These are phyloP conservation scores for Pseudogymnoascus sp. DNA, from an alignment of 2,329 filamentous ascomycete genomes.

Conservation along the genomic window DNA sequence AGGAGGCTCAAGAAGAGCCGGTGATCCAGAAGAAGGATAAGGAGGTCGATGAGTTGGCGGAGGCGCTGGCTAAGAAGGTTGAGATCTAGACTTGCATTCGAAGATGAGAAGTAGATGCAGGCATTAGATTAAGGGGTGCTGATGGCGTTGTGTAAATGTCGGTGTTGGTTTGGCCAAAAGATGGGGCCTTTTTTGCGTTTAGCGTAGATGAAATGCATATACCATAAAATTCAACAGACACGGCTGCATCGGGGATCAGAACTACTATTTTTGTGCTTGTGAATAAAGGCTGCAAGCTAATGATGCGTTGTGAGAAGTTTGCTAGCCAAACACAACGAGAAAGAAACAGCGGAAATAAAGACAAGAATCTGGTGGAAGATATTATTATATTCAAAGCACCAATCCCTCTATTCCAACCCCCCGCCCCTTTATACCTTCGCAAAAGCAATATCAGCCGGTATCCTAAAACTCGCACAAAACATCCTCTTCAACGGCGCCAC, in stretches of 20 bases:
- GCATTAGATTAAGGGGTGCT: background rate
- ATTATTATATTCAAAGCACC: background rate
- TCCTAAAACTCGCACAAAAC: constrained; percentile 88
- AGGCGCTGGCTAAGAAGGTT: constrained; percentile 58
- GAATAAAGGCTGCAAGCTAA: background rate
- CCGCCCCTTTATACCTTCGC: constrained; percentile 7
- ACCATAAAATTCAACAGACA: constrained; percentile 5
- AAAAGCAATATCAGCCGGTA: constrained; percentile 80
- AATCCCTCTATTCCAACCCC: background rate
- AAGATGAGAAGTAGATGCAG: background rate
- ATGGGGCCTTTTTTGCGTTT: constrained; percentile 7
- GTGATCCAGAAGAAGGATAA: constrained; percentile 62
- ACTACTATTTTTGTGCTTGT: background rate
- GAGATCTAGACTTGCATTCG: background rate
- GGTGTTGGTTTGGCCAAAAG: constrained; percentile 1
- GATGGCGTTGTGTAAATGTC: constrained; percentile 3
- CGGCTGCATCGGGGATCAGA: no score
- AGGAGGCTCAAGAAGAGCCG: constrained; percentile 65
- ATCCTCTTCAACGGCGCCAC: constrained; percentile 92
- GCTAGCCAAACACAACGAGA: background rate
- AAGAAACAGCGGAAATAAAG: no score
- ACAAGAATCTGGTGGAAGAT: background rate
- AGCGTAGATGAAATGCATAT: constrained; percentile 8
- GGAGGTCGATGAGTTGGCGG: constrained; percentile 73
- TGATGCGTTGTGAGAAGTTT: background rate